Evolutionary conservation across 192 early-diverging fungal genomes (phyloP), one percentile per base, ranked within the genome.

Genomic region (Mortierella claussenii): DNA sequence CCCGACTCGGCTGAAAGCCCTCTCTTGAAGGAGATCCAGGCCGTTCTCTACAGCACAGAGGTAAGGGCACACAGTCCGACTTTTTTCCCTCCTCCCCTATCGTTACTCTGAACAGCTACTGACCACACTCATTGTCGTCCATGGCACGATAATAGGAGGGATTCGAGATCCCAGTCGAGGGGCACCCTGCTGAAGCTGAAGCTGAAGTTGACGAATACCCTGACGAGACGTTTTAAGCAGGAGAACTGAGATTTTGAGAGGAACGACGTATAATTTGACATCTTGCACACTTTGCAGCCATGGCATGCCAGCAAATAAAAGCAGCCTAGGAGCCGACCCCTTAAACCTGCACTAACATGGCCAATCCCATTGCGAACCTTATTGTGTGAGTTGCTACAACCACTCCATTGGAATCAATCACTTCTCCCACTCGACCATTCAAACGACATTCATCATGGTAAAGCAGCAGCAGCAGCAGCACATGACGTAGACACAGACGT

Each of bases 11-110:
- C 78, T 46, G 80, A 83, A 2, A 85, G 82, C 24, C 65, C 70
- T 24, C 76, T 93, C 63, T 82, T 93, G 65, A 90, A 90, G 62
- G 85, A 94, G 7, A 89, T 98, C 65, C 90, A 95, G 68, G 79
- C 69, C 43, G 94, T 99, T 68, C 88, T 99, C 83, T 99, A 99
- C 80, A 96, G 90, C 82, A 94, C 89, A 61, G 90, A 90, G 51
- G 89, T 86, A 80, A 55, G 21, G 12, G 34, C 30, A 31, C 7
- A 9, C 5, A 18, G 7, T 13, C 13, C 13, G 7, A 10, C 13
- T 40, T 40, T 40, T 40, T 40, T 40, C 13, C 13, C 13, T 40
- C 37, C 37, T n/a, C n/a, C n/a, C n/a, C n/a, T n/a, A n/a, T n/a
- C n/a, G n/a, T n/a, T n/a, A n/a, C n/a, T n/a, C n/a, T n/a, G n/a